These are phyloP conservation scores for Yamadazyma spencermartinsiae DNA, from an alignment of 1,139 yeast species.

Conservation along the genomic window DNA sequence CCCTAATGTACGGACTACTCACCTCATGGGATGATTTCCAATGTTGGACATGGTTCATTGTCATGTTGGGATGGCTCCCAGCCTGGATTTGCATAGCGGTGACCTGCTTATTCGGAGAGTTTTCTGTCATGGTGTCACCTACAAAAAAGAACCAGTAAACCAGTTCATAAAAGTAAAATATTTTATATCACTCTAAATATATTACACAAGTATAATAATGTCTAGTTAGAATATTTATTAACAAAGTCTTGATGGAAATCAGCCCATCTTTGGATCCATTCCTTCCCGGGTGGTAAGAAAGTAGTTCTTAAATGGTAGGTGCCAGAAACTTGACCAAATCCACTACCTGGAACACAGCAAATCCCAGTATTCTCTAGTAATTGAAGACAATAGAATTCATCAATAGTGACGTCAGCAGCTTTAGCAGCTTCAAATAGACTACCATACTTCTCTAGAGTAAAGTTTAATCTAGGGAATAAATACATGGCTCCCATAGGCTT, in stretches of 20 bases:
- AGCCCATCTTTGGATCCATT: conserved; percentile 79
- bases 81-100: conserved; percentile 63
- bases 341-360: conserved; percentile 96
- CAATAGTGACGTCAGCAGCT: conserved; percentile 58
- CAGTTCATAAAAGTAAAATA: too few species aligned
- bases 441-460: conserved; percentile 48
- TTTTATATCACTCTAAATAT: too few species aligned
- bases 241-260: conserved; percentile 75
- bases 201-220: too few species aligned
- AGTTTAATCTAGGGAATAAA: conserved; percentile 75
- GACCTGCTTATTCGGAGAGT: conserved; percentile 32
- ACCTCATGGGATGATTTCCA: conserved; percentile 70
- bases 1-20: conserved; percentile 50
- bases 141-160: conserved; percentile 10
- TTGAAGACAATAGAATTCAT: conserved; percentile 84
- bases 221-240: conserved; percentile 41
- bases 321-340: conserved; percentile 89
- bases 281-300: conserved; percentile 90
- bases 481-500: conserved; percentile 98
- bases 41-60: conserved; percentile 85
- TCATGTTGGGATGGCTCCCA: conserved; percentile 80
- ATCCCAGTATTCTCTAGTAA: conserved; percentile 89
- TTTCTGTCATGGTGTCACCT: conserved; percentile 13
- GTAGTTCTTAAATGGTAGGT: conserved; percentile 94
- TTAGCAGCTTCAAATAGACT: conserved; percentile 65